phyloP scores from a whole-genome alignment of 352 stramenopile genomes.

The Globisporangium nagaii region DNA sequence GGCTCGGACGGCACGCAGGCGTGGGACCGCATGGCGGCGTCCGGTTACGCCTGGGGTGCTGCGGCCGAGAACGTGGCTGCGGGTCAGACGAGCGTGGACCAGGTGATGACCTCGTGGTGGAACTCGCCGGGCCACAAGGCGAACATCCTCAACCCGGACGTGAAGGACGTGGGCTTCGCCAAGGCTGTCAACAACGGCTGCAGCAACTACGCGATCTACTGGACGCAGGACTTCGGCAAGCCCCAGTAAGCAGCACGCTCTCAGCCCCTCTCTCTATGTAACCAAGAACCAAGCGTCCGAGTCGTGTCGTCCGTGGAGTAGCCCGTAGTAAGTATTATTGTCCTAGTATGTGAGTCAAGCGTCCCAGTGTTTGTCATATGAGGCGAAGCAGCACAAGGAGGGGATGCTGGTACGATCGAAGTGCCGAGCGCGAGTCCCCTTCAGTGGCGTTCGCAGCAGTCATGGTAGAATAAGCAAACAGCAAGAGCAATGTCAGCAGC shows the following conservation, averaged over 20 bases:
- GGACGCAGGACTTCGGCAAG: slow-evolving; percentile 15
- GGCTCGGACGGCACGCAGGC: slow-evolving; percentile 29
- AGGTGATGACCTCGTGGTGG: slow-evolving; percentile 49
- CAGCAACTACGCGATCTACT: slow-evolving; percentile 13
- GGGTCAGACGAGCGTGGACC: slow-evolving; percentile 25
- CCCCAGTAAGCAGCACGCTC: too few relatives aligned
- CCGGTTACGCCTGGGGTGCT: slow-evolving; percentile 34
- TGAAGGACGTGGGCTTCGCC: slow-evolving; percentile 11
- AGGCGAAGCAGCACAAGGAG: not conserved
- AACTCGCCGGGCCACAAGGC: slow-evolving; percentile 38
- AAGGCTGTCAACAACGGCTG: slow-evolving; percentile 12
- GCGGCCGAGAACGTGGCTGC: slow-evolving; percentile 52
- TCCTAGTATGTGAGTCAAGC: not conserved
- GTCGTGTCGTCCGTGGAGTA: slow-evolving; percentile 1
- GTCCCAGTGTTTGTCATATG: not conserved
- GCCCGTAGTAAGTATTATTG: slow-evolving; percentile 2
- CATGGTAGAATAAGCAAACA: slow-evolving; percentile 5
- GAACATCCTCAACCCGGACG: slow-evolving; percentile 40
- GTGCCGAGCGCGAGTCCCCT: not conserved
- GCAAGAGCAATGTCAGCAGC: not conserved
- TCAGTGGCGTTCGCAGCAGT: too few relatives aligned
- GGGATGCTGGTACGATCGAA: slow-evolving; percentile 15
- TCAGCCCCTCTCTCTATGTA: not conserved
- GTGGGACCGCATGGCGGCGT: slow-evolving; percentile 27
- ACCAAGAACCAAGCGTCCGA: not conserved